Evolutionary conservation across 1,139 yeast genomes (phyloP).

Genomic region (Lodderomyces orthopsilosis): DNA sequence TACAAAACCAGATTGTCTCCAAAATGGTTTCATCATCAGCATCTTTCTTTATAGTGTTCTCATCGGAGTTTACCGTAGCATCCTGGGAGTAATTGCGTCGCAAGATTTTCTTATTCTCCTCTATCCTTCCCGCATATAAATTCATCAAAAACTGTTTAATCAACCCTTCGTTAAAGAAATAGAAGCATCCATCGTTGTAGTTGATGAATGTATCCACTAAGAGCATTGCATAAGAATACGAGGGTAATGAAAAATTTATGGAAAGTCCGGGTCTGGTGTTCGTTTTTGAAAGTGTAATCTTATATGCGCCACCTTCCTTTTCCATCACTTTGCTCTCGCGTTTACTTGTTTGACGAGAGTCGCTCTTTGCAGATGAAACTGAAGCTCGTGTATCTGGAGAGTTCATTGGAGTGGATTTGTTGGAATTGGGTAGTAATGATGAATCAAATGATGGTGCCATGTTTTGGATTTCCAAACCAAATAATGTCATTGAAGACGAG

Average conservation of each 20-base stretch:
- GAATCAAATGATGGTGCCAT: slow-evolving; percentile 41
- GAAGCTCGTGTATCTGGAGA: slow-evolving; percentile 10
- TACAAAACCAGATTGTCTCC: slow-evolving; percentile 81
- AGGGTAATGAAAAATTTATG: slow-evolving; percentile 68
- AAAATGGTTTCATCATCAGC: slow-evolving; percentile 57
- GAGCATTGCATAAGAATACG: slow-evolving; percentile 72
- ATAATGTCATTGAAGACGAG: slow-evolving; percentile 76
- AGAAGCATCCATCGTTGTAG: slow-evolving; percentile 82
- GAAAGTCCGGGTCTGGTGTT: slow-evolving; percentile 66
- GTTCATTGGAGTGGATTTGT: slow-evolving; percentile 13
- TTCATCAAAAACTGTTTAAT: slow-evolving; percentile 64
- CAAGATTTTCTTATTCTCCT: slow-evolving; percentile 39
- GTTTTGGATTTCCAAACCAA: slow-evolving; percentile 72
- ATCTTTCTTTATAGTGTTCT: slow-evolving; percentile 42
- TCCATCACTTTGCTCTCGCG: slow-evolving; percentile 52
- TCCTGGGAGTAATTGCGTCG: slow-evolving; percentile 36
- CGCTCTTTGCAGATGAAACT: slow-evolving; percentile 11
- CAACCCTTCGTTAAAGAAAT: slow-evolving; percentile 79
- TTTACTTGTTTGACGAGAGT: slow-evolving; percentile 2
- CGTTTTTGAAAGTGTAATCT: slow-evolving; percentile 64
- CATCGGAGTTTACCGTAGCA: slow-evolving; percentile 37
- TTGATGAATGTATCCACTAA: slow-evolving; percentile 74
- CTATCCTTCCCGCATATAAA: slow-evolving; percentile 49
- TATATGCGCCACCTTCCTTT: slow-evolving; percentile 73
- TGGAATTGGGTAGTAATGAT: neutral